These are phyloP conservation scores for Grosmannia huntii DNA, from an alignment of 2,329 filamentous ascomycete species.

Conservation along the genomic window DNA sequence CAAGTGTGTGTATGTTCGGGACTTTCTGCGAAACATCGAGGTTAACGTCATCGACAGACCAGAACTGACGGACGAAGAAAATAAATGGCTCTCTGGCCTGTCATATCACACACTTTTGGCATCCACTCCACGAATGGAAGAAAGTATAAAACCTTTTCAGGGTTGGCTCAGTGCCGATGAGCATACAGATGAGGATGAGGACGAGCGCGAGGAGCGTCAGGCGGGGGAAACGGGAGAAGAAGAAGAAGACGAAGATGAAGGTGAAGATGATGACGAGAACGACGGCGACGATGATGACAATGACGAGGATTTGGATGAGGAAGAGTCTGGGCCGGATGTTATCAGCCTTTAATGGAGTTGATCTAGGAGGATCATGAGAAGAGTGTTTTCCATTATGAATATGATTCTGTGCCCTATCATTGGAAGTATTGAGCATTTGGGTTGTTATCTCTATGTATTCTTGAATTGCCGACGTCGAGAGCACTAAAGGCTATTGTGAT, in stretches of 20 bases:
- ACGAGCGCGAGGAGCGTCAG: not conserved
- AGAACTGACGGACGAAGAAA: constrained; percentile 3
- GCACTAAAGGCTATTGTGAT: not conserved
- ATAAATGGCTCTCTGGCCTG: constrained; percentile 4
- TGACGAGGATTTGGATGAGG: not conserved
- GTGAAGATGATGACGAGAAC: not conserved
- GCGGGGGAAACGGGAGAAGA: not conserved
- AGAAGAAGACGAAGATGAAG: not conserved
- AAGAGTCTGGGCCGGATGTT: not conserved
- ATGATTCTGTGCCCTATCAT: not conserved
- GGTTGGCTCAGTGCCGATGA: not conserved
- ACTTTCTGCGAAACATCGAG: constrained; percentile 1
- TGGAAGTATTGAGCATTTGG: no score
- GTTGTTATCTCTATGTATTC: no score
- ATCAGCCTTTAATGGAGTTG: not conserved
- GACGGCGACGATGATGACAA: not conserved
- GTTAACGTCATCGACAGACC: not conserved
- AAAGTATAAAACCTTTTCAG: not conserved
- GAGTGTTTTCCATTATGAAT: not conserved
- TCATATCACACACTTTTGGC: constrained; percentile 6
- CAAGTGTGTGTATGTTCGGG: constrained; percentile 11
- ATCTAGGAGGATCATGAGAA: not conserved
- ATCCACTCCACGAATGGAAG: not conserved
- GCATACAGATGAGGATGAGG: not conserved
- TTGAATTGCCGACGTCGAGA: no score